Evolutionary conservation across 2,329 filamentous ascomycete species (phyloP), one percentile per base, ranked within the genome.

Genomic region (Aphanoascus verrucosus): DNA sequence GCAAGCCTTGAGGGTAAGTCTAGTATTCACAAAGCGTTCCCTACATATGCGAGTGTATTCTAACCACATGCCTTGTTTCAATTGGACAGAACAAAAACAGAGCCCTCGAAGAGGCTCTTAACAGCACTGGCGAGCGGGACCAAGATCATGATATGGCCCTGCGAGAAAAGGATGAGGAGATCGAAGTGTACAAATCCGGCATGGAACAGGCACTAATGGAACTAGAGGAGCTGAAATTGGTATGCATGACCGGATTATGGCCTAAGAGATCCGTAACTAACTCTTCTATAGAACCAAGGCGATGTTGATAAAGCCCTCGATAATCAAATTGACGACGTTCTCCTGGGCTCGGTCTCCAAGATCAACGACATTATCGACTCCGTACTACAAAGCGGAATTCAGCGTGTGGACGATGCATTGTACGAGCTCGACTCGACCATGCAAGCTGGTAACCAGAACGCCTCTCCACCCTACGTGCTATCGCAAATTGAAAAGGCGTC

Each of bases 371-470:
- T 98, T 51, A 94, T 98, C 61, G 93, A 98, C 69, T 95, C 91
- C 0, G 93, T 98, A 2, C 76, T 98, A 38, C 90, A 97, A 67
- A 85, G 88, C 47, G 93, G 90, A 60, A 88, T 97, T 19, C 84
- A 93, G 63, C 85, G 93, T 43, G 90, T 98, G 12, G 93, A 98
- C 63, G 93, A 98, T 70, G 89, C 93, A 42, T 76, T 98, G 35
- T 98, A 98, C 72, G 93, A 98, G 69, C 77, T 98, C 42, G 93
- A 98, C 70, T 97, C 93, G 17, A 86, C 86, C 17, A 97, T 97
- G 89, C 91, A 97, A 68, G 93, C 91, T 40, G 93, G 93, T 69
- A 98, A 98, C 73, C 93, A 97, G 72, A 98, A 94, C 64, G 93
- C 93, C 0, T 94, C 90, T 40, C 89, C 93, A 12, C 82, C 91